Evolutionary conservation across 257 asterid species (phyloP).

Genomic region (Solanum chiquidenum): DNA sequence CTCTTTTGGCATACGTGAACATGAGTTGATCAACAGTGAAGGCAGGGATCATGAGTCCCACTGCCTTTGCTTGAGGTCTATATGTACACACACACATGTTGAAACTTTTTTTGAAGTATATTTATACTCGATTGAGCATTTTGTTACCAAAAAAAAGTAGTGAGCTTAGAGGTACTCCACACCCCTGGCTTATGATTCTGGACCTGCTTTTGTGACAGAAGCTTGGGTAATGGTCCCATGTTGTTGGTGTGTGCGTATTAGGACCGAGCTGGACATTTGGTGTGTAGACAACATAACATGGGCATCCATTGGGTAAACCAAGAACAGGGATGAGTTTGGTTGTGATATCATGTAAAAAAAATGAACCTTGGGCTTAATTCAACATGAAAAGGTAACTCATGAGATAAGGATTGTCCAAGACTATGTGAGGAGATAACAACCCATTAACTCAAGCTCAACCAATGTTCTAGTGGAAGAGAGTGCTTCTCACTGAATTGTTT

Average conservation of each 20-base stretch:
- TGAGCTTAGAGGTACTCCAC: background rate
- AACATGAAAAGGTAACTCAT: background rate
- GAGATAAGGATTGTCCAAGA: background rate
- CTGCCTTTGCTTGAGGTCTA: background rate
- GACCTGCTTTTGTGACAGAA: background rate
- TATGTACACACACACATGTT: background rate
- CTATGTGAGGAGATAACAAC: background rate
- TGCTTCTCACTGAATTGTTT: background rate
- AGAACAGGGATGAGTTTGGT: background rate
- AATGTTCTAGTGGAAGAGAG: background rate
- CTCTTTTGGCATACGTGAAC: background rate
- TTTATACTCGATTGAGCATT: background rate
- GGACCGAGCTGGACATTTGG: background rate
- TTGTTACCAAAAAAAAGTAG: background rate
- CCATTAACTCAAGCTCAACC: background rate
- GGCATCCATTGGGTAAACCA: background rate
- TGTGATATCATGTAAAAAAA: background rate
- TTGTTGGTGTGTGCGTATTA: background rate
- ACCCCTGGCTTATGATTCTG: background rate
- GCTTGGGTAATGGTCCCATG: background rate
- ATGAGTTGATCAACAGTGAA: background rate
- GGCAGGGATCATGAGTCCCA: background rate
- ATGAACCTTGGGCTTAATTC: background rate
- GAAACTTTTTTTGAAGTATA: background rate
- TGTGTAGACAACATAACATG: background rate